These are phyloP conservation scores for Mesembryanthemum crystallinum DNA, from an alignment of 148 eudicot genomes.

Conservation along the genomic window DNA sequence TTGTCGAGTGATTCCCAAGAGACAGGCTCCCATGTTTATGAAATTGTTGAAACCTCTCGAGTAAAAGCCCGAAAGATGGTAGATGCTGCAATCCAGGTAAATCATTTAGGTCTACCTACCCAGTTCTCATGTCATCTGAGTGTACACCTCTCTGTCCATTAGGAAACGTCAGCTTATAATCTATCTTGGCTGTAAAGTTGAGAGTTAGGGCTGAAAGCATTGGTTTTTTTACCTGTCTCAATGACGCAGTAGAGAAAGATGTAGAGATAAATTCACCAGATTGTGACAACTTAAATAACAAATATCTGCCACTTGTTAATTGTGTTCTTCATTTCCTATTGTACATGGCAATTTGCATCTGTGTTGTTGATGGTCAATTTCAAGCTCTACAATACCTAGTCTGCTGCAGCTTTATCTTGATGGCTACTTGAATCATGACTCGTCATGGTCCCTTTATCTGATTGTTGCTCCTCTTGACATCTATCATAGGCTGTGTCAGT, in stretches of 20 bases:
- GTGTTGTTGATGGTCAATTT: not conserved
- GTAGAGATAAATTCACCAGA: not conserved
- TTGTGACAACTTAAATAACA: not conserved
- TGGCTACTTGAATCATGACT: constrained; percentile 1
- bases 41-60: constrained; percentile 78
- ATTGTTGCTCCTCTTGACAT: constrained; percentile 17
- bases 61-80: constrained; percentile 78
- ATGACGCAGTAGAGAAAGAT: not conserved
- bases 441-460: not conserved
- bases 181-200: not conserved
- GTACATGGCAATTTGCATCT: not conserved
- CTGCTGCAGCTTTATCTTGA: not conserved
- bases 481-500: constrained; percentile 63
- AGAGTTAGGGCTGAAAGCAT: not conserved
- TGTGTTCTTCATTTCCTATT: not conserved
- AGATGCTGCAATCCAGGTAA: constrained; percentile 86
- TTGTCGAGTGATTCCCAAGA: constrained; percentile 49
- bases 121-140: not conserved
- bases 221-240: not conserved
- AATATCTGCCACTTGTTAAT: not conserved
- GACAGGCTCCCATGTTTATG: constrained; percentile 52
- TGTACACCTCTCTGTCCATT: not conserved
- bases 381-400: not conserved
- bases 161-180: not conserved
- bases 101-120: not conserved